Evolutionary conservation across 208 protist species (phyloP), one percentile per base, ranked within the genome.

Genomic region (Acanthamoeba sp.): DNA sequence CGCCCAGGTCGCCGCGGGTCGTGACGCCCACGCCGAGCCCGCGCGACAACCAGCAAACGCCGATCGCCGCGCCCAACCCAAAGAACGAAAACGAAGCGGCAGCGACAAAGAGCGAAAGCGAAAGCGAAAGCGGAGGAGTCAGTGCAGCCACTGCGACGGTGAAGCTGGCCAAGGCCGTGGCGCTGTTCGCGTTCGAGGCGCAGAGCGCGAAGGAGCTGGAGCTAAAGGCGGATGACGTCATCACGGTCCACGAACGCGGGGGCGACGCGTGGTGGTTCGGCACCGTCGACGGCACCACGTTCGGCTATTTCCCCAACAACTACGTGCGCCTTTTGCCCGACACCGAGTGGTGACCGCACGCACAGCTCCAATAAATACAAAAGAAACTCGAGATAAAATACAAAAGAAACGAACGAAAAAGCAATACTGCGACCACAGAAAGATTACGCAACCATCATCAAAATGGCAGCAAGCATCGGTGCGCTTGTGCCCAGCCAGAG

Each of bases 301-400:
- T 64, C 29, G 80, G 80, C 40, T 88, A 88, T 27, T 88, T 88
- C 50, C 80, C 80, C 50, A 38, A 12, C 80, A 88, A 88, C 80
- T 88, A 88, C 48, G 29, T 88, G 40, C 6, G 12, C 12, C 69
- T 80, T 24, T 7, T 80, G 9, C 36, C 69, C 6, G 69, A 80
- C 5, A 24, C 34, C 10, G 69, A 80, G 59, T 55, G 48, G 48
- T 55, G 48, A 55, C 16, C 16, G 48, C 48, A 55, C n/a, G n/a
- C n/a, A n/a, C n/a, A n/a, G n/a, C n/a, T n/a, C n/a, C n/a, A n/a
- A n/a, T n/a, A n/a, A n/a, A n/a, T n/a, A n/a, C n/a, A n/a, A n/a
- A n/a, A n/a, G n/a, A n/a, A n/a, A n/a, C n/a, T n/a, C n/a, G n/a
- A n/a, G n/a, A n/a, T n/a, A n/a, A n/a, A n/a, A n/a, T n/a, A n/a